These are phyloP conservation scores for Mesostigma viride DNA, from an alignment of 139 green algal species.

Conservation along the genomic window DNA sequence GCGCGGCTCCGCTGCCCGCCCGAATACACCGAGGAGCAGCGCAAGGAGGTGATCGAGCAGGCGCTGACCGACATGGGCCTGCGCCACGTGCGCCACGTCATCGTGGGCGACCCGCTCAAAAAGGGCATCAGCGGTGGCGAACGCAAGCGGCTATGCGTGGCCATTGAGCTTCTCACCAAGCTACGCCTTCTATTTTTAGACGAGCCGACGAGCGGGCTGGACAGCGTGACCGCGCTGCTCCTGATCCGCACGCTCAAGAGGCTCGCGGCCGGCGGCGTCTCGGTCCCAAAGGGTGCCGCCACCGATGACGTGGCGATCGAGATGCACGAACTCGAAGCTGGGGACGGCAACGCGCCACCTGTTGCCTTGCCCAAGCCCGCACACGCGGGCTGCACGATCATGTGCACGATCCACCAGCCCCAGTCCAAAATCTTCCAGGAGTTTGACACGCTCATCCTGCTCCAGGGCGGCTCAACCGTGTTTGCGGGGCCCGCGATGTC, in stretches of 20 bases:
- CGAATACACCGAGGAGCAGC: too few relatives aligned
- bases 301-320: too few relatives aligned
- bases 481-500: conserved; percentile 27
- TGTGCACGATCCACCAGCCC: conserved; percentile 69
- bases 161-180: conserved; percentile 68
- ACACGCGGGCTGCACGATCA: conserved; percentile 40
- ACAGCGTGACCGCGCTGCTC: conserved; percentile 66
- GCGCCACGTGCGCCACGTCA: too few relatives aligned
- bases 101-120: too few relatives aligned
- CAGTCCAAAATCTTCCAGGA: conserved; percentile 52
- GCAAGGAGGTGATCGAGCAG: too few relatives aligned
- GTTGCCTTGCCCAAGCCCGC: too few relatives aligned
- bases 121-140: conserved; percentile 67
- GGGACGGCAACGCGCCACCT: too few relatives aligned
- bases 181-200: conserved; percentile 60
- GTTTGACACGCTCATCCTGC: conserved; percentile 54
- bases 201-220: conserved; percentile 70
- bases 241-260: conserved; percentile 16
- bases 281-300: too few relatives aligned
- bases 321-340: too few relatives aligned
- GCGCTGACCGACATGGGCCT: too few relatives aligned
- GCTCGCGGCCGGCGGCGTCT: too few relatives aligned
- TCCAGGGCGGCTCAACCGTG: conserved; percentile 24
- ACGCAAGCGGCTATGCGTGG: conserved; percentile 80
- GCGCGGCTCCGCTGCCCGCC: too few relatives aligned